Evolutionary conservation across 352 stramenopile genomes (phyloP), one percentile per base, ranked within the genome.

Genomic region (Pythium rhizo-oryzae): DNA sequence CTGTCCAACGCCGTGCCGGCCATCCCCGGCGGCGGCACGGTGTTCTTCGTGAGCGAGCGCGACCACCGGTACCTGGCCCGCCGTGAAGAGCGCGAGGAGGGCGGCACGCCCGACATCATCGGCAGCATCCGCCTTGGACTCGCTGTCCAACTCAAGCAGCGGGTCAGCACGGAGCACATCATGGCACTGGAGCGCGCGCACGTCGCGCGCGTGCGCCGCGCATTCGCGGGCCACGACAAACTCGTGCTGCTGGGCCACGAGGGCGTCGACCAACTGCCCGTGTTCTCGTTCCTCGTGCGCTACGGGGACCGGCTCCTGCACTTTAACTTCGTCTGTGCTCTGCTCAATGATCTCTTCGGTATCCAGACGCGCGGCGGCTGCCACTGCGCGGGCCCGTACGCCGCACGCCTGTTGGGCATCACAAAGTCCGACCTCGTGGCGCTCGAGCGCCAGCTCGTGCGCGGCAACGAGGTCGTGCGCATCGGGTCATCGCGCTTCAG

Each of bases 311-410:
- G 87, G 24, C 98, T 97, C 71, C 72, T 99, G 19, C 97, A 99
- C 72, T 99, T 95, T 76, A 98, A 99, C 67, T 99, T 98, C 74
- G 95, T 99, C 9, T 97, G 90, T 59, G 91, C 93, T 43, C 76
- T 99, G 35, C 78, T 99, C 8, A 99, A 98, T 70, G 97, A 99
- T 79, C 72, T 99, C 1, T 99, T 99, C 76, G 97, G 97, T 19
- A 96, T 99, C 55, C 96, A 99, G 84, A 76, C 78, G 19, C 80
- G 97, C 16, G 52, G 62, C 15, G 69, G 69, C 24, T 75, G 69
- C 37, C 69, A 75, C 51, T 75, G 69, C 44, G 92, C 96, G n/a
- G 97, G 96, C 50, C 96, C 95, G 1, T 99, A 98, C 71, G 91
- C 88, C 18, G 90, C 97, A 56, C 74, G 77, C 7, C 71, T 99